Percentiles rank a stretch among this genome's conserved stretches.
These are phyloP conservation scores for Exophiala viscosa DNA, from an alignment of 2,329 filamentous ascomycete genomes.

Conservation along the genomic window DNA sequence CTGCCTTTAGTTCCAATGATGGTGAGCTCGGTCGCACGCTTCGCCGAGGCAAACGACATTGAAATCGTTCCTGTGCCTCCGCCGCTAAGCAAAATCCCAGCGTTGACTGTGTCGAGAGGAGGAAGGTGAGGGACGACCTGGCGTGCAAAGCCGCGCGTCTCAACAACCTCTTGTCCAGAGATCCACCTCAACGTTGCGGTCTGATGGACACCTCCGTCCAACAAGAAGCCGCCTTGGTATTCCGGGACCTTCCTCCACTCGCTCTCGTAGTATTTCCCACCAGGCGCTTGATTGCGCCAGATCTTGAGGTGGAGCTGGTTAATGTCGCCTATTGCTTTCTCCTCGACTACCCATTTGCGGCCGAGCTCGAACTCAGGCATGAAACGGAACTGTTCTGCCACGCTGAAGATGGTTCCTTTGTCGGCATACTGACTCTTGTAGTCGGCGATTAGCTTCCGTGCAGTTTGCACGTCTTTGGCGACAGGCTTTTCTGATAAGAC, in stretches of 20 bases:
- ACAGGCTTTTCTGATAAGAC: slow-evolving; percentile 69
- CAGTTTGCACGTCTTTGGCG: slow-evolving; percentile 55
- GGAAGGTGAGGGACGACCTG: background rate
- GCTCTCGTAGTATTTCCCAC: background rate
- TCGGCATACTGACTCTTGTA: slow-evolving; percentile 36
- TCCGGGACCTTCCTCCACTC: slow-evolving; percentile 57
- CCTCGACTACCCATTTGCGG: background rate
- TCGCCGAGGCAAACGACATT: too few relatives aligned
- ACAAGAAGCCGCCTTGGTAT: slow-evolving; percentile 71
- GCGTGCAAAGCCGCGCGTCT: slow-evolving; percentile 3
- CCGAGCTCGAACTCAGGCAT: background rate
- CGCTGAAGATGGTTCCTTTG: slow-evolving; percentile 47
- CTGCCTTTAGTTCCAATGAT: too few relatives aligned
- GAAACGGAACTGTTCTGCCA: slow-evolving; percentile 74
- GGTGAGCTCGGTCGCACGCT: too few relatives aligned
- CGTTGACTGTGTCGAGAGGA: too few relatives aligned
- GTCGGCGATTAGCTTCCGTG: slow-evolving; percentile 48
- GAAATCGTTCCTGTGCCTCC: too few relatives aligned
- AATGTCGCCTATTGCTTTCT: background rate
- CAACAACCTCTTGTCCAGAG: background rate
- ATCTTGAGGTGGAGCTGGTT: too few relatives aligned
- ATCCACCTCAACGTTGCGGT: too few relatives aligned
- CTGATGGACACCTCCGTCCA: slow-evolving; percentile 69
- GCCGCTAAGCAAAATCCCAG: too few relatives aligned
- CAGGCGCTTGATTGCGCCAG: too few relatives aligned